Percentiles rank a stretch among this genome's conserved stretches.
phyloP scores from a whole-genome alignment of 1,284 basidiomycete genomes.

The Ustilago crameri region DNA sequence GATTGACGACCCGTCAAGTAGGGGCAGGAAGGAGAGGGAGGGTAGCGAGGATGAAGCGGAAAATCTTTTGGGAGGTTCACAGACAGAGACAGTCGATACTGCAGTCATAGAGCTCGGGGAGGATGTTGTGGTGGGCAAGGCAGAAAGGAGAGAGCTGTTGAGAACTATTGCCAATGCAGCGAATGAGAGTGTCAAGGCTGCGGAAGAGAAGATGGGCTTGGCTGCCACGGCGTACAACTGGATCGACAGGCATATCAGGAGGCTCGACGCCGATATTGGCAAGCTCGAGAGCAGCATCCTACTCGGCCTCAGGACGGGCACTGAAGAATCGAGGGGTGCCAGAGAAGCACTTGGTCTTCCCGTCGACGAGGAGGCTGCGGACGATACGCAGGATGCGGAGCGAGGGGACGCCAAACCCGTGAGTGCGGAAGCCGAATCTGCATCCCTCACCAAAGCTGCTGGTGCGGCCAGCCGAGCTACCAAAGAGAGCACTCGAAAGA shows the following conservation, averaged over 20 bases:
- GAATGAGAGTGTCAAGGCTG: slow-evolving; percentile 62
- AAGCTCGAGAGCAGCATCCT: slow-evolving; percentile 60
- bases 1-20: slow-evolving; percentile 3
- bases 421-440: slow-evolving; percentile 35
- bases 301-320: slow-evolving; percentile 53
- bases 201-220: slow-evolving; percentile 71
- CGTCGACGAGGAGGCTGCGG: slow-evolving; percentile 6
- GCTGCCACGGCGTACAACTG: slow-evolving; percentile 71
- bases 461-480: slow-evolving; percentile 26
- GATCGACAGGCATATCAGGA: slow-evolving; percentile 72
- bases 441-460: slow-evolving; percentile 37
- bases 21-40: neutral
- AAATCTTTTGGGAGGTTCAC: slow-evolving; percentile 28
- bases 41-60: slow-evolving; percentile 45
- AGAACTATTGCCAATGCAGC: slow-evolving; percentile 30
- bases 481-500: neutral
- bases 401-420: neutral
- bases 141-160: slow-evolving; percentile 17
- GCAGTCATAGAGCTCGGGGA: neutral
- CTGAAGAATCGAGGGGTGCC: slow-evolving; percentile 47
- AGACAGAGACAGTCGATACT: neutral
- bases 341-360: slow-evolving; percentile 49
- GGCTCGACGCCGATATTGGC: slow-evolving; percentile 70
- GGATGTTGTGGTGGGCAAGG: slow-evolving; percentile 11
- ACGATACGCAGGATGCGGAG: slow-evolving; percentile 6